Conservation (phyloP, 176 grass and related monocot species). For the Guadua angustifolia region DNA sequence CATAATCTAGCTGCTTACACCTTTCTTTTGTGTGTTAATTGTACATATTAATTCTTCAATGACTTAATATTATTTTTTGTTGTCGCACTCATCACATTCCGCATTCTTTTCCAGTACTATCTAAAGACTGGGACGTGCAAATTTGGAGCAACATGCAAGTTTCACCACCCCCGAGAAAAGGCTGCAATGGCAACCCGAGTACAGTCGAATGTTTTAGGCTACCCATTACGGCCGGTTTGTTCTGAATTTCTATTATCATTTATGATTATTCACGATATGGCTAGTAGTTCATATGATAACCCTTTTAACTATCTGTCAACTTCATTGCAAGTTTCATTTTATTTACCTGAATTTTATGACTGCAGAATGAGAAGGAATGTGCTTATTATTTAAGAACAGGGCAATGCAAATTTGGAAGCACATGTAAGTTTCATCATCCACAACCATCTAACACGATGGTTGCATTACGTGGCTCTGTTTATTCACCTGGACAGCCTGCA, state of each 20-base stretch:
- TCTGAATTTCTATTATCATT: constrained; percentile 29
- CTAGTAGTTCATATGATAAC: constrained; percentile 1
- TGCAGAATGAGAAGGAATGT: constrained; percentile 87
- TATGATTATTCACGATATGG: not conserved
- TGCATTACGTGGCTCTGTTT: constrained; percentile 64
- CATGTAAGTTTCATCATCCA: constrained; percentile 91
- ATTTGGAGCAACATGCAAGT: constrained; percentile 96
- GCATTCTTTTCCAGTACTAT: constrained; percentile 68
- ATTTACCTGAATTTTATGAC: constrained; percentile 51
- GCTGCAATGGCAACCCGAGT: constrained; percentile 71
- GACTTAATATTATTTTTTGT: not conserved
- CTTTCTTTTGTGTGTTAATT: not conserved
- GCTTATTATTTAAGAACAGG: constrained; percentile 87
- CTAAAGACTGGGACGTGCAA: constrained; percentile 91
- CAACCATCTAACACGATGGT: constrained; percentile 75
- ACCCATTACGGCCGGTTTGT: constrained; percentile 76
- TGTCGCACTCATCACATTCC: not conserved
- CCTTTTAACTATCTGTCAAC: constrained; percentile 22
- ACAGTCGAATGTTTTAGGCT: constrained; percentile 78
- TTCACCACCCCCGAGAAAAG: constrained; percentile 88
- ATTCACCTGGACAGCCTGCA: constrained; percentile 65
- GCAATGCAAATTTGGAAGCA: constrained; percentile 85
- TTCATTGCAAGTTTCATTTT: constrained; percentile 24
- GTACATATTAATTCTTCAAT: constrained; percentile 14
- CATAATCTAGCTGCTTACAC: not conserved